Percentiles rank a stretch among this genome's conserved stretches.
Conservation (phyloP, 2,329 filamentous ascomycete species). For the Pyricularia grisea region DNA sequence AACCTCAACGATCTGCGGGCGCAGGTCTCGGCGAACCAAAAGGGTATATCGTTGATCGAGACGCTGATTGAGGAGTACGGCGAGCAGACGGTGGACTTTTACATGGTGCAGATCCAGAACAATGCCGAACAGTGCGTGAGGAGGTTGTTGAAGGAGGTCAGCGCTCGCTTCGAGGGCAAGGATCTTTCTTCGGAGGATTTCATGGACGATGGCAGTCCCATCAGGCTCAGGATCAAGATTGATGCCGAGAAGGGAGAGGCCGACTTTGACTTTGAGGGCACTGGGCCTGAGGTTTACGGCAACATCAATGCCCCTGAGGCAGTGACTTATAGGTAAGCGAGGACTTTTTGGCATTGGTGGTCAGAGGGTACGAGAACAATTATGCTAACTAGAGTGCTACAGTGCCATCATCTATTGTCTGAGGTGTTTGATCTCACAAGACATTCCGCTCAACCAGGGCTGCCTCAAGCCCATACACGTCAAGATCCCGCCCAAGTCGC, state of each 20-base stretch:
- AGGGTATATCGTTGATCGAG: conserved; percentile 65
- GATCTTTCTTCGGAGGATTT: conserved; percentile 23
- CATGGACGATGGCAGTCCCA: conserved; percentile 28
- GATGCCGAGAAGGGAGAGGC: conserved; percentile 20
- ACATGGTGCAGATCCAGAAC: conserved; percentile 69
- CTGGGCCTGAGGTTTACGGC: conserved; percentile 21
- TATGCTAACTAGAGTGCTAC: not conserved
- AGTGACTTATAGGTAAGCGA: conserved; percentile 49
- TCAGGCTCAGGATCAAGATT: conserved; percentile 22
- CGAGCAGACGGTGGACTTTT: conserved; percentile 62
- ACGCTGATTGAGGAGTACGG: conserved; percentile 65
- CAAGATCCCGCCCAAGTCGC: conserved; percentile 18
- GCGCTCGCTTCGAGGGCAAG: conserved; percentile 41
- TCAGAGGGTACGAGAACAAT: not conserved
- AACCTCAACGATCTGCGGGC: conserved; percentile 70
- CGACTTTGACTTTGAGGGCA: conserved; percentile 25
- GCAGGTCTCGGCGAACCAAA: conserved; percentile 66
- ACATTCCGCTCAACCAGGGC: conserved; percentile 29
- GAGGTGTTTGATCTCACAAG: conserved; percentile 22
- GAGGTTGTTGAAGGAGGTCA: conserved; percentile 52
- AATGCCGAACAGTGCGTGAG: conserved; percentile 68
- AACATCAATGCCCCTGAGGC: conserved; percentile 55
- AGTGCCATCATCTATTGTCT: conserved; percentile 27
- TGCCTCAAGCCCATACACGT: conserved; percentile 25
- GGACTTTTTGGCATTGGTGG: not conserved